Evolutionary conservation across 129 eudicot species (phyloP).

Genomic region (Lactuca saligna): DNA sequence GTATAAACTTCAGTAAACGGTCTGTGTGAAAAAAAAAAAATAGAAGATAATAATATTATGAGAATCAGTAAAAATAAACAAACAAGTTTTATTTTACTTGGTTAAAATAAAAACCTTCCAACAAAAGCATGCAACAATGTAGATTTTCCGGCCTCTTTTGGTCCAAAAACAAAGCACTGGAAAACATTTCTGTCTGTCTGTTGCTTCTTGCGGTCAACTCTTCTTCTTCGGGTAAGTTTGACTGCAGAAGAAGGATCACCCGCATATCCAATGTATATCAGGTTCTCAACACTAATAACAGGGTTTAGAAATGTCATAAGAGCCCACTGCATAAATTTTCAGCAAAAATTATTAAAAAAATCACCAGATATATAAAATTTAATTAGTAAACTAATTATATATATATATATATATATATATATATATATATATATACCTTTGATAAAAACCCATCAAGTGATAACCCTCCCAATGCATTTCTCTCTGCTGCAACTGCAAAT

Average conservation of each 20-base stretch:
- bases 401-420: too few relatives aligned
- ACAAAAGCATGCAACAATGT: conserved; percentile 68
- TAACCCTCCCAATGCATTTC: conserved; percentile 80
- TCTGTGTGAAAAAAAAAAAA: conserved; percentile 41
- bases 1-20: conserved; percentile 65
- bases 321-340: conserved; percentile 71
- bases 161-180: conserved; percentile 95
- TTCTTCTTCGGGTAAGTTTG: conserved; percentile 75
- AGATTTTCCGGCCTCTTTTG: conserved; percentile 83
- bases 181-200: conserved; percentile 83
- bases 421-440: conserved; percentile 51
- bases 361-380: background rate
- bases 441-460: conserved; percentile 81
- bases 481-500: conserved; percentile 73
- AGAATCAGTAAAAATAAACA: conserved; percentile 11
- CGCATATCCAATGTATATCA: conserved; percentile 78
- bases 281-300: conserved; percentile 79
- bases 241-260: conserved; percentile 86
- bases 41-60: conserved; percentile 1
- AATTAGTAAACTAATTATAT: background rate
- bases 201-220: conserved; percentile 87
- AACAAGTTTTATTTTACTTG: background rate
- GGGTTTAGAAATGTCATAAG: conserved; percentile 94
- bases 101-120: conserved; percentile 63
- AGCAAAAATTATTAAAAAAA: conserved; percentile 6